These are phyloP conservation scores for Boletus rufocinnamomeus DNA, from an alignment of 768 basidiomycete genomes.

Conservation along the genomic window DNA sequence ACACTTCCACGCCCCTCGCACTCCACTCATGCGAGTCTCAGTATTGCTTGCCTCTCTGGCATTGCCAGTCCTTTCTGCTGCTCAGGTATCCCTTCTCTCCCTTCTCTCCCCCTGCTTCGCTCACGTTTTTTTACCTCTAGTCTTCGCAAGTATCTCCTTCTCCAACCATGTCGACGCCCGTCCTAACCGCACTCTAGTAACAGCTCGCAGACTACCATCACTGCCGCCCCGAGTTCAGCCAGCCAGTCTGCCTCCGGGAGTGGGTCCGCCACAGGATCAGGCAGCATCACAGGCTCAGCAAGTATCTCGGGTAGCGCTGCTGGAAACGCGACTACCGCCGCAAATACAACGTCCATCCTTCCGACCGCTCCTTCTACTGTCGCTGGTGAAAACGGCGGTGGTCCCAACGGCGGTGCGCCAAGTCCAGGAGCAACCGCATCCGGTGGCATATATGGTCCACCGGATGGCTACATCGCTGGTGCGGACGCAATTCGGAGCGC, in stretches of 20 bases:
- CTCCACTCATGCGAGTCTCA: slow-evolving; percentile 30
- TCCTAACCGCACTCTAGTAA: slow-evolving; percentile 45
- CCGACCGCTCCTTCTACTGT: slow-evolving; percentile 63
- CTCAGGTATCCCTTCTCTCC: slow-evolving; percentile 33
- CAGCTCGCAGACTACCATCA: slow-evolving; percentile 41
- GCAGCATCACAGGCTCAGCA: slow-evolving; percentile 23
- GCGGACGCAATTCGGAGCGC: slow-evolving; percentile 52
- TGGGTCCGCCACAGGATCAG: slow-evolving; percentile 26
- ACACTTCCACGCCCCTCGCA: not conserved
- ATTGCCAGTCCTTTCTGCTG: slow-evolving; percentile 28
- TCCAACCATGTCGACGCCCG: slow-evolving; percentile 29
- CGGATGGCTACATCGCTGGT: slow-evolving; percentile 63
- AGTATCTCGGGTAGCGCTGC: slow-evolving; percentile 18
- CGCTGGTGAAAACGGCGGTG: slow-evolving; percentile 50
- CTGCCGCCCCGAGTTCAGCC: slow-evolving; percentile 46
- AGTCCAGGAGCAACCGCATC: slow-evolving; percentile 51
- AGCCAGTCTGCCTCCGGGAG: slow-evolving; percentile 25
- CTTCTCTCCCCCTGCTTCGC: not conserved
- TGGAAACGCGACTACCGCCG: slow-evolving; percentile 37
- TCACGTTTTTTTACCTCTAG: slow-evolving; percentile 17
- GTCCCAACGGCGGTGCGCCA: slow-evolving; percentile 49
- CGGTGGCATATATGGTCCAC: slow-evolving; percentile 61
- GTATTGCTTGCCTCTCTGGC: slow-evolving; percentile 37
- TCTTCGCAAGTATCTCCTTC: slow-evolving; percentile 42
- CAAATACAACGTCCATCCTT: slow-evolving; percentile 11